Base-by-base conservation (phyloP, 495 filamentous ascomycete genomes). In the Penicillium waksmanii region DNA sequence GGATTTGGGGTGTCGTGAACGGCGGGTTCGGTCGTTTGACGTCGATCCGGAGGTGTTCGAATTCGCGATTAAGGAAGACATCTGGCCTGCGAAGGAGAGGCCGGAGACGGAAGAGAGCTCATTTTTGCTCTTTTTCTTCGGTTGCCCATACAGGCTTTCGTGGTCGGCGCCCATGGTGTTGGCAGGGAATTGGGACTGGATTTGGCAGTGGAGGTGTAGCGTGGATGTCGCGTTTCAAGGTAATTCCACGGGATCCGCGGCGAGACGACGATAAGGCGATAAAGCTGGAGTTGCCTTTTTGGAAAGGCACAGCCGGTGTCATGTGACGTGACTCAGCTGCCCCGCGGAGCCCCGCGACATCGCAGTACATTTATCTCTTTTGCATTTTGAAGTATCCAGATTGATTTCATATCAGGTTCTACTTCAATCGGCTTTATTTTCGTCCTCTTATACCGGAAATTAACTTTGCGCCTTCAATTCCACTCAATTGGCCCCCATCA, bases 51-150 rank as follows among this genome's bases (percentile, higher is more conserved):
- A 47, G 57, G 84, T 73, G 36, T 80, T 72, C 43, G 88, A 75
- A 35, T 80, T 72, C 44, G 88, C 75, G 62, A 91, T 86, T 17
- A 92, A 83, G 51, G 89, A 89, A 62, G 85, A 85, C 56, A 96
- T 84, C 44, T 92, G 85, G 8, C 89, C 87, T 35, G 87, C 83
- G 76, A 97, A 97, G 66, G 88, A 83, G 53, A 96, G 85, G 62
- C 85, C 89, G 55, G 88, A 88, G 21, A 91, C 85, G 47, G 90
- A 85, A 33, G 86, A 79, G 48, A 88, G 83, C 56, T 85, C 81
- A 53, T 77, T 81, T 58, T 79, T 78, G 43, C 62, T 87, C 69
- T 34, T 72, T 61, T 53, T 61, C 58, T 49, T 78, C 62, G 84
- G 73, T 36, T 85, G 79, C 57, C 91, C 91, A 77, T 97, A 97